Base-by-base conservation (phyloP, 306 rosid species). In the Begonia masoniana region DNA sequence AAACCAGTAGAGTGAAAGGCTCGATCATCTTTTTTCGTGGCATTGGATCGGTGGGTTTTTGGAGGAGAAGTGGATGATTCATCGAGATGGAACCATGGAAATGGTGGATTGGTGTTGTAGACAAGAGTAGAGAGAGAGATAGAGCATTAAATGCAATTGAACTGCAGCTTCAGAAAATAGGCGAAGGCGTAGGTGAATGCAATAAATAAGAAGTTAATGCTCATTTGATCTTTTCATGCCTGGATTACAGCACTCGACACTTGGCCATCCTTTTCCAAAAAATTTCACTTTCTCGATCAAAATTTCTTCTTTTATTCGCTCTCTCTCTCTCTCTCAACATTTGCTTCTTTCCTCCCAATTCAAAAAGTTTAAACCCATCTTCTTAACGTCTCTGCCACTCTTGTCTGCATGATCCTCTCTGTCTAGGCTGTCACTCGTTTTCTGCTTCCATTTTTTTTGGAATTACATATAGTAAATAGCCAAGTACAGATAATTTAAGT, bases 161-260 rank as follows among this genome's bases (percentile, higher is more conserved):
- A 82, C 77, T 66, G 78, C 76, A 53, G 23, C 55, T 72, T 77
- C 75, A 74, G 79, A 62, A 66, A 15, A 35, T 63, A 60, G 71
- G 66, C 68, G 23, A 16, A 51, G 72, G 72, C 52, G 68, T 76
- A 56, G 95, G 82, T 85, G 91, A 70, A 63, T 47, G 43, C 87
- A 82, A 41, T 82, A 79, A 85, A 74, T 85, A 86, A 70, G 63
- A 66, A 77, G 82, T 85, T 36, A 85, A 79, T 85, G 87, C 77
- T 46, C 9, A 50, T 70, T 78, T 78, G 57, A 76, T 74, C 62
- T 70, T 79, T 79, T 74, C 89, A 74, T 75, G 85, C 76, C 69
- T 58, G 67, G 62, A 62, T 62, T 60, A 60, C 57, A 58, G 55
- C 68, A 58, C 48, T 51, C 12, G 36, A 51, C 43, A 47, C 66